Evolutionary conservation across 768 basidiomycete species (phyloP).

Genomic region (Pulveroboletus frians): DNA sequence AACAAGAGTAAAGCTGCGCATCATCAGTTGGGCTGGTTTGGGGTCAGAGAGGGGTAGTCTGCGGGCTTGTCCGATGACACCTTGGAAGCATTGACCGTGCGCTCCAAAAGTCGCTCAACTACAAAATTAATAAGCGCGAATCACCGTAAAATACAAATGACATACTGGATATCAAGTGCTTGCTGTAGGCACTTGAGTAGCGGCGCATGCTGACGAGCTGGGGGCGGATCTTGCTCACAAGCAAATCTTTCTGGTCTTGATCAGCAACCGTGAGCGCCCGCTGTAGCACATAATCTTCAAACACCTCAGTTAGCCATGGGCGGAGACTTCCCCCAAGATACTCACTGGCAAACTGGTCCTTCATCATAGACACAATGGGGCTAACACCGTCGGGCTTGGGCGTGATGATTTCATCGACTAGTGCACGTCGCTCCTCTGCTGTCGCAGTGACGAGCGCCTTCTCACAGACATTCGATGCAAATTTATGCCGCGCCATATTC

Average conservation of each 20-base stretch:
- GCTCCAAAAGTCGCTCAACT: conserved; percentile 71
- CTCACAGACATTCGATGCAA: conserved; percentile 94
- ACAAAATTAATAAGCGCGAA: conserved; percentile 7
- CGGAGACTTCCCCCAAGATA: conserved; percentile 11
- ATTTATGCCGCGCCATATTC: conserved; percentile 80
- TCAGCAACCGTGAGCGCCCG: conserved; percentile 66
- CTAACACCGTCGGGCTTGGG: conserved; percentile 60
- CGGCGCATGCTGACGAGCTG: conserved; percentile 67
- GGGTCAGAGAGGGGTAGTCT: conserved; percentile 28
- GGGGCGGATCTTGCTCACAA: conserved; percentile 59
- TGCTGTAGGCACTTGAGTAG: conserved; percentile 68
- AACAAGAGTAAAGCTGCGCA: conserved; percentile 5
- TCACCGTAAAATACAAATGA: conserved; percentile 1
- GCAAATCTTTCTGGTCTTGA: conserved; percentile 62
- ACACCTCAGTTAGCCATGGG: conserved; percentile 1
- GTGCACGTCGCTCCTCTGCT: conserved; percentile 53
- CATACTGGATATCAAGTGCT: conserved; percentile 79
- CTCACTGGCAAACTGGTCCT: conserved; percentile 86
- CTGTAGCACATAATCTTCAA: conserved; percentile 79
- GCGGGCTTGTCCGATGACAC: conserved; percentile 24
- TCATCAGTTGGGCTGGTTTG: conserved; percentile 21
- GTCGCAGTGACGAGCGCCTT: conserved; percentile 74
- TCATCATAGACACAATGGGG: conserved; percentile 68
- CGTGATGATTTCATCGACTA: conserved; percentile 81
- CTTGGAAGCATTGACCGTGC: conserved; percentile 34